Percentiles rank a stretch among this genome's conserved stretches.
These are phyloP conservation scores for Marsdenia floribunda DNA, from an alignment of 257 asterid species.

Conservation along the genomic window DNA sequence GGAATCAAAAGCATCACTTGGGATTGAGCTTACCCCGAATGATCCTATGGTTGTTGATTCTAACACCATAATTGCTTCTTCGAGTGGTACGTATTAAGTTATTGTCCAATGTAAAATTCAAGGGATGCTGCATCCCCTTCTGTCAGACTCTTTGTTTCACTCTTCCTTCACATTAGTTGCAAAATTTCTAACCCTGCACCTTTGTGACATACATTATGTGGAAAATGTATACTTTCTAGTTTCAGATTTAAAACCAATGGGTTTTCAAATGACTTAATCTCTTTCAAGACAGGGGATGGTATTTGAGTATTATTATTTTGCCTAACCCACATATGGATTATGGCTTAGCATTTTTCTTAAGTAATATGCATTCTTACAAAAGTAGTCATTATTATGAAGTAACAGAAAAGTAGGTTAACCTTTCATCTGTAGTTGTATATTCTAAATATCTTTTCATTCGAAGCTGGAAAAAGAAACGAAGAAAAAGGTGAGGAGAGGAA, in stretches of 20 bases:
- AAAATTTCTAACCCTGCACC: neutral
- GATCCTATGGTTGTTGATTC: conserved; percentile 84
- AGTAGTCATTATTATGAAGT: neutral
- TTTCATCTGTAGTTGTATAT: neutral
- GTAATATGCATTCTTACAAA: neutral
- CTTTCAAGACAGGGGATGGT: neutral
- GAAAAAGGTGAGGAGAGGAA: neutral
- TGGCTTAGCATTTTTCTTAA: neutral
- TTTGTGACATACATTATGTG: neutral
- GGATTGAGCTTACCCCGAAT: conserved; percentile 42
- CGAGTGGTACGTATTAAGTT: conserved; percentile 43
- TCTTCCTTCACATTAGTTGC: neutral
- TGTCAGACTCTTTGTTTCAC: neutral
- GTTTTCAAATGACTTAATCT: neutral
- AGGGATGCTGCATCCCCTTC: neutral
- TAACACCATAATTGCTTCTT: conserved; percentile 36
- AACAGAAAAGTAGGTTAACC: neutral
- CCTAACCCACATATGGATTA: neutral
- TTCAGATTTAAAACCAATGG: neutral
- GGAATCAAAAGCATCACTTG: conserved; percentile 62
- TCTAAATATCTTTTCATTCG: neutral
- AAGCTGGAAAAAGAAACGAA: neutral
- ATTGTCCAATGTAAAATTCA: neutral
- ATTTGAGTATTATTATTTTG: neutral
- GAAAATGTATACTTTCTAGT: neutral